Base-by-base conservation (phyloP, 2,329 filamentous ascomycete species). In the Moelleriella libera region DNA sequence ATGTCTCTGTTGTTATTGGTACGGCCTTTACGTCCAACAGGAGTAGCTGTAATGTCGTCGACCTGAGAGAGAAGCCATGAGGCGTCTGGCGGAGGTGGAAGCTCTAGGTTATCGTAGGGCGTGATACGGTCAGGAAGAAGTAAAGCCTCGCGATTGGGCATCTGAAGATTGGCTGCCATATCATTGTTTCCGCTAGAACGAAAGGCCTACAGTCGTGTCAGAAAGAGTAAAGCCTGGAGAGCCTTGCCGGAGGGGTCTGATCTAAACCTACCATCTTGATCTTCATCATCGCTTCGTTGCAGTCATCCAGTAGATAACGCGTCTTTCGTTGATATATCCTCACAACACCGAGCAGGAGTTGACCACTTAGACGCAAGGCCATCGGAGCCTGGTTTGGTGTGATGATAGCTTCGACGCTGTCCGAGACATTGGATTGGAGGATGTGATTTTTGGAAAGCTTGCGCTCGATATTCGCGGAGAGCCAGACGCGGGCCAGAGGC, bases 371-470 rank as follows among this genome's bases (percentile, higher is more conserved):
- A 56, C 92, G 88, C 59, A 98, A 69, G 31, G 92, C 92, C 78
- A 98, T 90, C 31, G 92, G 92, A 41, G 90, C 92, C 67, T 95
- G 88, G 54, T 84, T 86, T 45, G 88, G 87, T 50, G 86, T 87
- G 55, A 97, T 92, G 64, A 98, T 98, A 56, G 88, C 88, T 64
- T 88, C 85, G 54, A 98, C 89, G 66, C 89, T 95, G 69, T 88
- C 87, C 58, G 90, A 85, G 57, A 98, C 85, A 68, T 95, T 94
- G 50, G 89, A 90, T 63, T 95, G 88, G 53, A 98, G 66, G 55
- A 97, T 92, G 60, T 96, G 88, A 53, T 88, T 88, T 70, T 98
- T 98, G 57, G 89, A 94, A 51, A 98, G 81, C 71, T 97, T 98
- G 74, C 90, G 88, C 77, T 97, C 92, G 54, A 97, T 76, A 68